Base-by-base conservation (phyloP, 306 rosid genomes). In the Luffa aegyptiaca region DNA sequence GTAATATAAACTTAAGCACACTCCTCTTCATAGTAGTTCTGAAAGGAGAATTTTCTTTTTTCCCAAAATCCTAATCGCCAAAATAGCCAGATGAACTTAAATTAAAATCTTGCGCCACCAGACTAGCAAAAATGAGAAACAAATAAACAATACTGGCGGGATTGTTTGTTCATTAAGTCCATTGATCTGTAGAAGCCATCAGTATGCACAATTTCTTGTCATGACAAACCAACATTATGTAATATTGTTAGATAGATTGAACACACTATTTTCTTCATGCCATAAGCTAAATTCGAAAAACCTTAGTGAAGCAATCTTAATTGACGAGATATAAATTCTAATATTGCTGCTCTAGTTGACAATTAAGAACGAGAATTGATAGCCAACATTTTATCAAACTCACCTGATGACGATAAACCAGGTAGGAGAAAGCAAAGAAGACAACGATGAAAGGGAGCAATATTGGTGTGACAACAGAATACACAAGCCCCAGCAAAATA, bases 361-460 rank as follows among this genome's bases (percentile, higher is more conserved):
- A 49, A 44, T 48, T 16, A 77, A 18, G 58, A 26, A 58, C 6
- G 51, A 35, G 57, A 58, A 16, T 26, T 41, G 36, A 17, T 11
- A 51, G 52, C 42, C 41, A 72, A 44, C 3, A 31, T 41, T 44
- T 76, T 36, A 55, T 55, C 31, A 31, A 82, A 76, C 83, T 75
- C 45, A 94, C 97, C 91, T 92, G 98, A 86, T 94, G 98, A 10
- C 97, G 93, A 78, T 87, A 92, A 86, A 94, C 91, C 79, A 92
- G 3, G 82, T 85, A 92, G 83, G 98, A 80, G 55, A 94, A 91
- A 18, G 91, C 90, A 75, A 92, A 94, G 97, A 94, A 94, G 86
- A 90, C 73, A 18, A 91, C 35, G 80, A 92, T 90, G 82, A 94
- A 94, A 48, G 98, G 97, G 82, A 92, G 98, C 72, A 94, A 91